A percentile compares a stretch with the other conserved stretches of the same genome.
These are phyloP conservation scores for Ogataea pini DNA, from an alignment of 805 yeast species.

Conservation along the genomic window DNA sequence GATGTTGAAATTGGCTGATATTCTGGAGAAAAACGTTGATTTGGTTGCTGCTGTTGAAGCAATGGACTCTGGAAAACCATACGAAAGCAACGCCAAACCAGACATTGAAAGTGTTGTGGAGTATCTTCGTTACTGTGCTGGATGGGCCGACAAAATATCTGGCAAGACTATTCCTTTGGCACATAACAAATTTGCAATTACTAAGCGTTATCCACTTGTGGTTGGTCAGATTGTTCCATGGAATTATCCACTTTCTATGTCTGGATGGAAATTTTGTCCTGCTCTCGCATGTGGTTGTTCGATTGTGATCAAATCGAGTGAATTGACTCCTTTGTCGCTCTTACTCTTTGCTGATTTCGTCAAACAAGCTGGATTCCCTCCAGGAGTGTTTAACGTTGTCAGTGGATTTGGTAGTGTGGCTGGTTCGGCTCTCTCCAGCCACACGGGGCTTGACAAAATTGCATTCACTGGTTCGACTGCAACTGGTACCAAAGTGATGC, in stretches of 20 bases:
- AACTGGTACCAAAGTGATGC: constrained; percentile 66
- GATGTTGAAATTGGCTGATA: constrained; percentile 50
- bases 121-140: constrained; percentile 55
- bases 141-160: constrained; percentile 59
- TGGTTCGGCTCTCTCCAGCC: constrained; percentile 67
- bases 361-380: constrained; percentile 70
- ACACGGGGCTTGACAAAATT: constrained; percentile 56
- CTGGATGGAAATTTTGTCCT: constrained; percentile 81
- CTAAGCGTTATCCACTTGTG: constrained; percentile 66
- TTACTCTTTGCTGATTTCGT: constrained; percentile 59
- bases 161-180: constrained; percentile 42
- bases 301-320: constrained; percentile 72
- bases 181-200: constrained; percentile 59
- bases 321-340: constrained; percentile 72
- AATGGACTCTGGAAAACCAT: constrained; percentile 57
- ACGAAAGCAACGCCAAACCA: constrained; percentile 45
- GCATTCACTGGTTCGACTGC: constrained; percentile 69
- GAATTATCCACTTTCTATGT: constrained; percentile 73
- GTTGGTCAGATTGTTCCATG: constrained; percentile 73
- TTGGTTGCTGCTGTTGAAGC: constrained; percentile 53
- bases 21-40: constrained; percentile 50
- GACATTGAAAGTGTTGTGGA: constrained; percentile 50
- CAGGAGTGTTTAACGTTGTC: constrained; percentile 72
- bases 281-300: constrained; percentile 81
- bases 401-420: constrained; percentile 70